Evolutionary conservation across 108 stramenopile species (phyloP).

Genomic region (Cyclotella sp.): DNA sequence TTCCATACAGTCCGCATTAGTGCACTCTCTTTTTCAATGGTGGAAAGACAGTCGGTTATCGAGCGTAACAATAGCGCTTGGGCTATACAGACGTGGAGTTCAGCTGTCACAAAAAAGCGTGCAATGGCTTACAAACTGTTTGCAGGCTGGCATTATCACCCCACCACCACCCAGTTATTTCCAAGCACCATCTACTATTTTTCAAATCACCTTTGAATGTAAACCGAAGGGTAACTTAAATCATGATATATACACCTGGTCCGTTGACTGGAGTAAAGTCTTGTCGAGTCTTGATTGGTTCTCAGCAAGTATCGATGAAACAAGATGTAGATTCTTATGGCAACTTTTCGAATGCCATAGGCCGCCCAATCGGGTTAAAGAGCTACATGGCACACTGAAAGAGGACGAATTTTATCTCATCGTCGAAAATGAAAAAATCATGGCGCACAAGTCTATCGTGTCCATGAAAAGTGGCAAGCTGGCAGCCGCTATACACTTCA

Average conservation of each 20-base stretch:
- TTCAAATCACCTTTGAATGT: neutral
- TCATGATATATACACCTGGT: neutral
- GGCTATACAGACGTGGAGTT: constrained; percentile 25
- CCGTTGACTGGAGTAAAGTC: constrained; percentile 38
- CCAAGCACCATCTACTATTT: neutral
- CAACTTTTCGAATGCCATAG: neutral
- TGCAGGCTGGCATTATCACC: neutral
- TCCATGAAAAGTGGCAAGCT: constrained; percentile 72
- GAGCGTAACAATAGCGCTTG: constrained; percentile 26
- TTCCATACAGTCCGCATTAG: constrained; percentile 29
- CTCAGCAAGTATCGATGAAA: neutral
- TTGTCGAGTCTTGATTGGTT: constrained; percentile 29
- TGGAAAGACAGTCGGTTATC: constrained; percentile 11
- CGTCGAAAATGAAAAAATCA: constrained; percentile 54
- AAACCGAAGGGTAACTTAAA: neutral
- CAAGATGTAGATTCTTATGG: constrained; percentile 32
- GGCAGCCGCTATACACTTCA: constrained; percentile 76
- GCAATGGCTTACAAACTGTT: constrained; percentile 42
- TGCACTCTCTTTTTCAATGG: constrained; percentile 32
- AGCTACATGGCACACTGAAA: neutral
- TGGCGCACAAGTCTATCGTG: constrained; percentile 60
- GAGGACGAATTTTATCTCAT: constrained; percentile 51
- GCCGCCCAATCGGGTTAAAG: neutral
- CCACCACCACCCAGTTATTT: neutral
- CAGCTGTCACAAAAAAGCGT: constrained; percentile 20